Evolutionary conservation across 148 eudicot genomes (phyloP).

Genomic region (Nepenthes gracilis): DNA sequence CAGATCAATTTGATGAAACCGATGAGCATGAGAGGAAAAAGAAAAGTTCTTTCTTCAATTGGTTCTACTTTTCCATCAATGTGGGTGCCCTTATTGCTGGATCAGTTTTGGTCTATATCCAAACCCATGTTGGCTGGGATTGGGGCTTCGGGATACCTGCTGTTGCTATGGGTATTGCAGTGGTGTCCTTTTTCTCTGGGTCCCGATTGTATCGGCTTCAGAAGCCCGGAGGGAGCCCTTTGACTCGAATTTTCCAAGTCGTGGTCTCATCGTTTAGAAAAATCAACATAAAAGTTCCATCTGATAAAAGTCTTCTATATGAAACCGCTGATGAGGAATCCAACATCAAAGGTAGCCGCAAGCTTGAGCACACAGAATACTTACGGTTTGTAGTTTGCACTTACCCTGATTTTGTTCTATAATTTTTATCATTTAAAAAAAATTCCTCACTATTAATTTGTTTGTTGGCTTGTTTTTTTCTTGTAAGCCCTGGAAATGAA

Average conservation of each 20-base stretch:
- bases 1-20: constrained; percentile 15
- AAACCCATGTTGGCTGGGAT: constrained; percentile 14
- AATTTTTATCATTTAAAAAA: background rate
- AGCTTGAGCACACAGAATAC: constrained; percentile 9
- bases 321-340: constrained; percentile 11
- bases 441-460: background rate
- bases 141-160: constrained; percentile 18
- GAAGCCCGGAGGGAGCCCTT: constrained; percentile 13
- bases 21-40: constrained; percentile 6
- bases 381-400: constrained; percentile 1
- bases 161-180: constrained; percentile 15
- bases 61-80: constrained; percentile 15
- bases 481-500: too few relatives aligned
- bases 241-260: constrained; percentile 9
- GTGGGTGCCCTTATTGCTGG: constrained; percentile 13
- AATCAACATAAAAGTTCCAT: constrained; percentile 4
- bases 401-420: background rate
- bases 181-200: constrained; percentile 10
- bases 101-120: constrained; percentile 9
- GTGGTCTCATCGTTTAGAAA: constrained; percentile 10
- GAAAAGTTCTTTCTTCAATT: constrained; percentile 13
- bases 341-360: constrained; percentile 12
- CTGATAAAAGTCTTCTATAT: constrained; percentile 3
- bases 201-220: constrained; percentile 7
- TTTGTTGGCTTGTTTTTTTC: too few relatives aligned